Evolutionary conservation across 2,329 filamentous ascomycete species (phyloP).

Genomic region (Penicillium sclerotigenum): DNA sequence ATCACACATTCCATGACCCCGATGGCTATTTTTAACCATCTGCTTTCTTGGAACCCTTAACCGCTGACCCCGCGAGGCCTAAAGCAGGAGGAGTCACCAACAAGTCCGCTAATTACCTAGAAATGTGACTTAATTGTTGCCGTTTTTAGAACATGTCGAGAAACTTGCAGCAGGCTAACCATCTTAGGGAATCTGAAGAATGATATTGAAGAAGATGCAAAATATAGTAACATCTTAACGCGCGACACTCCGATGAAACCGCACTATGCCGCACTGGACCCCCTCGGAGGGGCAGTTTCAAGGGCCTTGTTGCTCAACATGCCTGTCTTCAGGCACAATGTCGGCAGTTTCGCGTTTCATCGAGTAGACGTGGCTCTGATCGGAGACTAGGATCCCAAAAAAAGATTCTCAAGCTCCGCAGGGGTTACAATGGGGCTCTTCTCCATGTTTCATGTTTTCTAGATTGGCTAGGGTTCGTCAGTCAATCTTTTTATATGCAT

Average conservation of each 20-base stretch:
- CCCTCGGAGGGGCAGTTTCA: conserved; percentile 23
- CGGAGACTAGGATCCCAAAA: conserved; percentile 28
- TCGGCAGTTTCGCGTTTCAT: conserved; percentile 30
- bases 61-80: conserved; percentile 21
- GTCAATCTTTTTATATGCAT: conserved; percentile 28
- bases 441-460: conserved; percentile 42
- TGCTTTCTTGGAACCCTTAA: conserved; percentile 8
- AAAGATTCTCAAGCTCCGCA: conserved; percentile 26
- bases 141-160: conserved; percentile 29
- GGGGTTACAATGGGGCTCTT: conserved; percentile 34
- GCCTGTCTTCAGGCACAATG: conserved; percentile 15
- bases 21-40: conserved; percentile 24
- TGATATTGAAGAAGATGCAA: conserved; percentile 30
- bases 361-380: conserved; percentile 20
- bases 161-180: conserved; percentile 25
- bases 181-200: conserved; percentile 28
- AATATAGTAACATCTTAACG: conserved; percentile 43
- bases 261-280: conserved; percentile 20
- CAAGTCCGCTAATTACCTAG: conserved; percentile 23
- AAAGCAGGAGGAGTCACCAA: conserved; percentile 17
- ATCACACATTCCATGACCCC: conserved; percentile 10
- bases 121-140: conserved; percentile 27
- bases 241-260: conserved; percentile 40
- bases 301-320: conserved; percentile 24
- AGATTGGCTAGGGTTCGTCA: conserved; percentile 27